phyloP scores from a whole-genome alignment of 139 green algal species.

The Chlamydomonas incerta region DNA sequence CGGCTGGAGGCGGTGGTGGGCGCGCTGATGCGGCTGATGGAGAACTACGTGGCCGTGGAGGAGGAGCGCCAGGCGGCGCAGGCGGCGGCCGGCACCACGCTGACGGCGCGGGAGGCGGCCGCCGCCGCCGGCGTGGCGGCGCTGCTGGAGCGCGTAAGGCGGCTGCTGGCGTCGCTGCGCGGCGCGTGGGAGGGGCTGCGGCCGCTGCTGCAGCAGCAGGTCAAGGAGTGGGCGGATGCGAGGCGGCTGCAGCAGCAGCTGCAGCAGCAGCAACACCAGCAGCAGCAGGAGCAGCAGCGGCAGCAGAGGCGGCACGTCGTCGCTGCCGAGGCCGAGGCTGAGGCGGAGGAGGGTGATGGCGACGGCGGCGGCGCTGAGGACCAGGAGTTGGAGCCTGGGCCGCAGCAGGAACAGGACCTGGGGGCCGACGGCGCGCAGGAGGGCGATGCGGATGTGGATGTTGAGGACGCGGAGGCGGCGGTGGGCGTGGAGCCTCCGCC shows the following conservation, averaged over 20 bases:
- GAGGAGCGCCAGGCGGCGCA: background rate
- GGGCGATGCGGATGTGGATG: no score
- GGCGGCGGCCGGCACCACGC: no score
- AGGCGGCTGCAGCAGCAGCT: background rate
- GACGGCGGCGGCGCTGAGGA: no score
- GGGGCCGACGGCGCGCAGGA: no score
- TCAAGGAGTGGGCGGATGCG: no score
- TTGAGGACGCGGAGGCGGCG: no score
- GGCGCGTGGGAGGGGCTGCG: no score
- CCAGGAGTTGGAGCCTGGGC: no score
- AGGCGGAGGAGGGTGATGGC: background rate
- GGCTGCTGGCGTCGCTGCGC: background rate
- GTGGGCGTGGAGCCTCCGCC: background rate
- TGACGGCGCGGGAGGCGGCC: no score
- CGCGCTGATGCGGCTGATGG: background rate
- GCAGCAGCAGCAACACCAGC: background rate
- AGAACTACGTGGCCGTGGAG: background rate
- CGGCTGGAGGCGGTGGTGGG: background rate
- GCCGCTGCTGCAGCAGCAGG: background rate
- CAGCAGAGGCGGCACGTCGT: background rate
- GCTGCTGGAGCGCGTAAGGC: background rate
- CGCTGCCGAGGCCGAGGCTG: no score
- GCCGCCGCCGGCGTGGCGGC: no score
- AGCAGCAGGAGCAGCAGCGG: background rate
- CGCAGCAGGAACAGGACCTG: background rate